Conservation (phyloP, 768 basidiomycete species). For the Lyophyllum atratum region DNA sequence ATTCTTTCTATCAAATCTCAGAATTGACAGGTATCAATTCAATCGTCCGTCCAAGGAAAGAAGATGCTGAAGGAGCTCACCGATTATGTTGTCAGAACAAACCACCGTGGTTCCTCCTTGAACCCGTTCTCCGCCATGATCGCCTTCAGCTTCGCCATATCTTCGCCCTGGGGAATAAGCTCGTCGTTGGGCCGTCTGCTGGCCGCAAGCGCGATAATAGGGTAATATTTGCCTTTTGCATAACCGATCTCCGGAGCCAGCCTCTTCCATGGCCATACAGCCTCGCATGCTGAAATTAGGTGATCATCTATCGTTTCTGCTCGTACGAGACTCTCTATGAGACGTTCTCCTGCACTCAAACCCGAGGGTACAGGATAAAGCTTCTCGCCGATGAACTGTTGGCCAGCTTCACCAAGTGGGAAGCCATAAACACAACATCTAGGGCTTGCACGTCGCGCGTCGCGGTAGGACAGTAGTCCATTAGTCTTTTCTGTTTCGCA, state of each 20-base stretch:
- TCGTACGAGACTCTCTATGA: not conserved
- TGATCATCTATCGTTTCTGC: not conserved
- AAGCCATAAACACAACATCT: not conserved
- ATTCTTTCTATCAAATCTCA: too few species aligned
- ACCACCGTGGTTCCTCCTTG: not conserved
- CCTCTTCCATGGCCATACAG: not conserved
- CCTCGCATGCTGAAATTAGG: not conserved
- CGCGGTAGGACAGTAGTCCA: not conserved
- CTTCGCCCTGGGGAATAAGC: not conserved
- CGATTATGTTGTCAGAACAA: too few species aligned
- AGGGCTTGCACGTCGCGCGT: not conserved
- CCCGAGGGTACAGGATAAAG: not conserved
- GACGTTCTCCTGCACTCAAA: not conserved
- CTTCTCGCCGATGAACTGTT: not conserved
- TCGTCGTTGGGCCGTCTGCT: not conserved
- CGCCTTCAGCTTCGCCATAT: not conserved
- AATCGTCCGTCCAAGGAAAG: too few species aligned
- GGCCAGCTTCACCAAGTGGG: not conserved
- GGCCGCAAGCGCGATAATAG: not conserved
- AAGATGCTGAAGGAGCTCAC: too few species aligned
- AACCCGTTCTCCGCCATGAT: not conserved
- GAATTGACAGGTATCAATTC: too few species aligned
- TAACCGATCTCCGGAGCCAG: not conserved
- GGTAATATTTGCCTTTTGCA: not conserved
- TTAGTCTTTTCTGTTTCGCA: not conserved